These are phyloP conservation scores for Saitoella complicata DNA, from an alignment of 805 yeast species.

Conservation along the genomic window DNA sequence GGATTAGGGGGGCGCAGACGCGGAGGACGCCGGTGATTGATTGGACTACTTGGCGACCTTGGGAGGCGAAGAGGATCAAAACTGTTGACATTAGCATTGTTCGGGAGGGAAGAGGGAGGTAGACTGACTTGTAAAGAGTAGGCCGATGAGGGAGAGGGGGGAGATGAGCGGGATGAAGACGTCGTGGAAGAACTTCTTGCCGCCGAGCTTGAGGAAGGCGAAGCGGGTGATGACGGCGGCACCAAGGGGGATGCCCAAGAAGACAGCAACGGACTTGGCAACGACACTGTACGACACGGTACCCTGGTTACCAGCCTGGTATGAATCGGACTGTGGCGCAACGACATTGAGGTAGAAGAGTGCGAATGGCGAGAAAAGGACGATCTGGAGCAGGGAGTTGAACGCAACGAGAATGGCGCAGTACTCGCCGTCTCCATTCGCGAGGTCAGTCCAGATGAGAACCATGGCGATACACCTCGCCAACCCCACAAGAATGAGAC, in stretches of 20 bases:
- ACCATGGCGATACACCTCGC: slow-evolving; percentile 51
- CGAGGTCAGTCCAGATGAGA: slow-evolving; percentile 26
- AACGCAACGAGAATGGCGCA: slow-evolving; percentile 38
- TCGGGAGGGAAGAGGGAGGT: no score
- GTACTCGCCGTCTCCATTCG: slow-evolving; percentile 33
- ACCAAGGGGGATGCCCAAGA: slow-evolving; percentile 38
- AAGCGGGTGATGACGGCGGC: slow-evolving; percentile 29
- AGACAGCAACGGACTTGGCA: slow-evolving; percentile 34
- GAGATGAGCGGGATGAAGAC: slow-evolving; percentile 27
- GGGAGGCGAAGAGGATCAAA: slow-evolving; percentile 34
- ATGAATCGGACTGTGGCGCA: slow-evolving; percentile 14
- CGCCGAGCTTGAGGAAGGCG: slow-evolving; percentile 20
- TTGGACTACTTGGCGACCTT: slow-evolving; percentile 32
- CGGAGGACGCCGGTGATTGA: slow-evolving; percentile 35
- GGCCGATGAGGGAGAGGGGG: slow-evolving; percentile 37
- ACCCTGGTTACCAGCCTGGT: neutral
- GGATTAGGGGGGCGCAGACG: slow-evolving; percentile 33
- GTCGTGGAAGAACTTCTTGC: slow-evolving; percentile 19
- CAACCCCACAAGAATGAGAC: slow-evolving; percentile 42
- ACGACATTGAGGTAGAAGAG: slow-evolving; percentile 32
- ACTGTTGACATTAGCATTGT: slow-evolving; percentile 14
- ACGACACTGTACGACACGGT: slow-evolving; percentile 24
- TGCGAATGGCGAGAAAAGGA: slow-evolving; percentile 37
- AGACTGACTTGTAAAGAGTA: slow-evolving; percentile 27
- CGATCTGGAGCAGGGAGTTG: slow-evolving; percentile 35